Percentiles rank a stretch among this genome's conserved stretches.
Evolutionary conservation across 345 rosid species (phyloP).

Genomic region (Bruguiera sexangula): DNA sequence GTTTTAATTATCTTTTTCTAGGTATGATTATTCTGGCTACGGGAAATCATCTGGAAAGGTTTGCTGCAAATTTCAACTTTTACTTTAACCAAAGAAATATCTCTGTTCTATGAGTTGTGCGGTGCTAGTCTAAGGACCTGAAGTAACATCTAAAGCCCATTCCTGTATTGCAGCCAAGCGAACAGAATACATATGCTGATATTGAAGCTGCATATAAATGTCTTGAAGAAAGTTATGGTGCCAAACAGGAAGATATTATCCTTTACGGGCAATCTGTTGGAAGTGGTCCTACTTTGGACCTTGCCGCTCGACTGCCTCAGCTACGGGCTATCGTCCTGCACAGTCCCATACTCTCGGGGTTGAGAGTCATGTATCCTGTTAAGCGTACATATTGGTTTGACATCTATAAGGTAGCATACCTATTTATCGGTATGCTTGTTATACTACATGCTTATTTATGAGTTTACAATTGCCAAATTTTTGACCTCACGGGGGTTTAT

Average conservation of each 20-base stretch:
- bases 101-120: background rate
- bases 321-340: conserved; percentile 84
- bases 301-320: conserved; percentile 67
- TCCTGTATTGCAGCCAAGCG: conserved; percentile 64
- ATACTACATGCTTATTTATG: background rate
- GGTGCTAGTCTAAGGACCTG: background rate
- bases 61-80: conserved; percentile 13
- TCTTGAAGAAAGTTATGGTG: conserved; percentile 74
- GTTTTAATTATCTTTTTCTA: conserved; percentile 30
- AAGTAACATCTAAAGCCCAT: conserved; percentile 9
- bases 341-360: conserved; percentile 91
- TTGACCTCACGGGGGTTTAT: background rate
- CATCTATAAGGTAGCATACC: conserved; percentile 71
- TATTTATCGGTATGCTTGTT: background rate
- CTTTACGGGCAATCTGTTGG: conserved; percentile 94
- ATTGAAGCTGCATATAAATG: conserved; percentile 89
- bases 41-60: conserved; percentile 98
- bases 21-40: conserved; percentile 94
- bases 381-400: conserved; percentile 92
- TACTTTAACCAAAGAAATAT: background rate
- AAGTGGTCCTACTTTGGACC: conserved; percentile 88
- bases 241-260: conserved; percentile 80
- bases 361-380: conserved; percentile 96
- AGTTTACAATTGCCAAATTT: background rate
- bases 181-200: conserved; percentile 83